These are phyloP conservation scores for Mychonastes homosphaera DNA, from an alignment of 139 green algal genomes.

Conservation along the genomic window DNA sequence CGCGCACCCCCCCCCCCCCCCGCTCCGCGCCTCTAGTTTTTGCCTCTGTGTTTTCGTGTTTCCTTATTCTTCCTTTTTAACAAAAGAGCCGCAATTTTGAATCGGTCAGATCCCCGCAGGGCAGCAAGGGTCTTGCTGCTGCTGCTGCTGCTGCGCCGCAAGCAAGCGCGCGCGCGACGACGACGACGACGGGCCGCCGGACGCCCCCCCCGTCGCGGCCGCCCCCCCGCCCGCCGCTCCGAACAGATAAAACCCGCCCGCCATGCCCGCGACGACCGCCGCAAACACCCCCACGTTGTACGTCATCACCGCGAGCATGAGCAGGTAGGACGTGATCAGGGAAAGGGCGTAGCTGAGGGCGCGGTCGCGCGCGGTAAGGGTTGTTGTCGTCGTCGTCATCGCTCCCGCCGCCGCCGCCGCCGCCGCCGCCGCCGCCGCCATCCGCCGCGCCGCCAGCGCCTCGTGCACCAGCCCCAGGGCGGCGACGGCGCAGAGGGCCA, in stretches of 20 bases:
- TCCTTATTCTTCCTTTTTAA: not conserved
- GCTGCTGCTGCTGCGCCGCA: constrained; percentile 11
- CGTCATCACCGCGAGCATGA: constrained; percentile 16
- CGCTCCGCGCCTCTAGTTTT: not conserved
- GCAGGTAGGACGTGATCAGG: constrained; percentile 1
- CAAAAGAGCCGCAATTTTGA: not conserved
- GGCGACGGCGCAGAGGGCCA: not conserved
- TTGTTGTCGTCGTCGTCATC: not conserved
- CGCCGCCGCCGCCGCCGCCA: not conserved
- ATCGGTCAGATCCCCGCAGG: too few relatives aligned
- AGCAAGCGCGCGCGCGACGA: not conserved
- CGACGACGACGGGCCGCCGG: constrained; percentile 7
- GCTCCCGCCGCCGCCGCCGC: not conserved
- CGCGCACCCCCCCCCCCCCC: too few relatives aligned
- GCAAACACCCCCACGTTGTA: constrained; percentile 18
- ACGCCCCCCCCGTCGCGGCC: too few relatives aligned
- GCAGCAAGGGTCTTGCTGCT: not conserved
- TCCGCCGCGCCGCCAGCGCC: not conserved
- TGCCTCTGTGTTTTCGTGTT: not conserved
- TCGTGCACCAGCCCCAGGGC: constrained; percentile 7
- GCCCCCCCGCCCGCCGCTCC: too few relatives aligned
- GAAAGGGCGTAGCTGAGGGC: not conserved
- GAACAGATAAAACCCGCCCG: constrained; percentile 12
- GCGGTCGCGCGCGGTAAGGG: not conserved
- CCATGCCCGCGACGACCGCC: constrained; percentile 11